Percentiles rank a stretch among this genome's conserved stretches.
Evolutionary conservation across 1,139 yeast species (phyloP).

Genomic region (Meyerozyma smithsonii): DNA sequence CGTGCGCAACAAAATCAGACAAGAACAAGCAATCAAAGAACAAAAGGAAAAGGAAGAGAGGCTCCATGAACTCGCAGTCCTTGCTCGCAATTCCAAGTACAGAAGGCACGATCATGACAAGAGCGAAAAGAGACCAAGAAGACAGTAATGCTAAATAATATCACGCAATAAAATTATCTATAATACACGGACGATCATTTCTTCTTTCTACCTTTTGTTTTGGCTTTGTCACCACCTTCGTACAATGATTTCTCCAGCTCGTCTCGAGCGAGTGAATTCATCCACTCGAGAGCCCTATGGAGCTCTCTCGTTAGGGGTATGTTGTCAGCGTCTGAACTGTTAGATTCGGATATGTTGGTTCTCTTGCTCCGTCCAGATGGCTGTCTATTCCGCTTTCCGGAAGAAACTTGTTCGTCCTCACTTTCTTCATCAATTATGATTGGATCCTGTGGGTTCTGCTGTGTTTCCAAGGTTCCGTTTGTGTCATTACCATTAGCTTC

Average conservation of each 20-base stretch:
- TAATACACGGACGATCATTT: constrained; percentile 4
- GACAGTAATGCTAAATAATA: neutral
- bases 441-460: constrained; percentile 3
- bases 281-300: constrained; percentile 54
- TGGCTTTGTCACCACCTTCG: constrained; percentile 49
- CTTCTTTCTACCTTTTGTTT: constrained; percentile 19
- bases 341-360: neutral
- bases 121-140: neutral
- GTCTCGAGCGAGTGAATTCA: constrained; percentile 53
- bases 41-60: constrained; percentile 56
- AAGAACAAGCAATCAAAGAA: constrained; percentile 51
- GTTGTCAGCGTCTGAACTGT: neutral
- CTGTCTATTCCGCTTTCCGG: neutral
- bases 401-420: neutral
- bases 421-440: neutral
- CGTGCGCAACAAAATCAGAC: constrained; percentile 52
- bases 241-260: constrained; percentile 48
- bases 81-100: constrained; percentile 37
- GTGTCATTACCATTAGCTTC: constrained; percentile 22
- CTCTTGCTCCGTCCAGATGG: neutral
- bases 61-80: constrained; percentile 53
- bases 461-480: constrained; percentile 20
- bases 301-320: constrained; percentile 21
- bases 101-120: neutral
- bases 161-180: too few species aligned